Conservation (phyloP, 2,329 filamentous ascomycete genomes). For the Arthrobotrys megalospora region DNA sequence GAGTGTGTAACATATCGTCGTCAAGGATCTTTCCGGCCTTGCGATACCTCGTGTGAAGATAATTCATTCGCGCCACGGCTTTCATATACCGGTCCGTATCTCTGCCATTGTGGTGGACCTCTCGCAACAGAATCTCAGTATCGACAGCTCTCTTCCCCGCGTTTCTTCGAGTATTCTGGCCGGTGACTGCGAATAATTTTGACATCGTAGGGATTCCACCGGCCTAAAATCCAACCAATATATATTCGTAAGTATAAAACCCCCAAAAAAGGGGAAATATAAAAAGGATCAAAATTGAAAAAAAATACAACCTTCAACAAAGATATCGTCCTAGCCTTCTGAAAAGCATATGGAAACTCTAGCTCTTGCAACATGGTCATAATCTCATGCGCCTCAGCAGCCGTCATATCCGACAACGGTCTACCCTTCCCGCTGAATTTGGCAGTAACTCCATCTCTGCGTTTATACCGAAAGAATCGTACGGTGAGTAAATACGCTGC, state of each 20-base stretch:
- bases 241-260: conserved; percentile 26
- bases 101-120: conserved; percentile 69
- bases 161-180: conserved; percentile 68
- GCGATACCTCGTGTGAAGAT: conserved; percentile 41
- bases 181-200: conserved; percentile 69
- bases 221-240: conserved; percentile 67
- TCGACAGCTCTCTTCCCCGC: conserved; percentile 72
- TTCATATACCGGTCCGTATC: conserved; percentile 65
- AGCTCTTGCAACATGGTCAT: conserved; percentile 65
- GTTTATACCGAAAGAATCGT: conserved; percentile 59
- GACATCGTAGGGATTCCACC: conserved; percentile 74
- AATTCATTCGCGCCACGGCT: conserved; percentile 41
- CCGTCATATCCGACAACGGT: conserved; percentile 65
- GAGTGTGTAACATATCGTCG: conserved; percentile 44
- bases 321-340: conserved; percentile 64
- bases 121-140: conserved; percentile 70
- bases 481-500: conserved; percentile 61
- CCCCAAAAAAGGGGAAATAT: conserved; percentile 6
- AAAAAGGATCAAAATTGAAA: not conserved
- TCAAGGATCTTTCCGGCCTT: conserved; percentile 42
- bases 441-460: conserved; percentile 55
- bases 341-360: conserved; percentile 66
- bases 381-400: conserved; percentile 65
- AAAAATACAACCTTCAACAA: conserved; percentile 65
- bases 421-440: conserved; percentile 54